Evolutionary conservation across 2,329 filamentous ascomycete genomes (phyloP).

Genomic region (Sordariomycetes sp.): DNA sequence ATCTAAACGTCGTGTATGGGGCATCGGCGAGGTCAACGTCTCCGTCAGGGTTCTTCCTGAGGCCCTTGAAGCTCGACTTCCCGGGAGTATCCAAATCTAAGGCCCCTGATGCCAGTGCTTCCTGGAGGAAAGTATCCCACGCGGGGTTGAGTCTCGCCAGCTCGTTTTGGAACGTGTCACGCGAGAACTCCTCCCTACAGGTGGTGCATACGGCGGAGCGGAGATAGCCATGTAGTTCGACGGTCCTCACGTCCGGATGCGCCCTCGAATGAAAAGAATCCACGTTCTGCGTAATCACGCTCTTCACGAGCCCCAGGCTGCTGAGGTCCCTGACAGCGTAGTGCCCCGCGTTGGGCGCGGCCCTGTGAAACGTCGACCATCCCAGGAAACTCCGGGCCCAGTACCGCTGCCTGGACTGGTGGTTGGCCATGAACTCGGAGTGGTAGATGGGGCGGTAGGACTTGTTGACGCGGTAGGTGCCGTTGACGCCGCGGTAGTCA

Average conservation of each 20-base stretch:
- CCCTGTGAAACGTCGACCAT: constrained; percentile 70
- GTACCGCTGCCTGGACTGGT: constrained; percentile 82
- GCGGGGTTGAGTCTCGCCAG: constrained; percentile 70
- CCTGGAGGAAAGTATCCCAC: constrained; percentile 66
- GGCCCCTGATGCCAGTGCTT: constrained; percentile 57
- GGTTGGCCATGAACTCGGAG: constrained; percentile 70
- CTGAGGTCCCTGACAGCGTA: constrained; percentile 62
- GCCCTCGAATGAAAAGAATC: constrained; percentile 80
- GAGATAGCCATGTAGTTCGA: constrained; percentile 88
- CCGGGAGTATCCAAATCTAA: background rate
- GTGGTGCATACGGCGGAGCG: constrained; percentile 68
- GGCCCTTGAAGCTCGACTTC: constrained; percentile 43
- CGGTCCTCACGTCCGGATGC: constrained; percentile 60
- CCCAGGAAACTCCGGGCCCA: constrained; percentile 93
- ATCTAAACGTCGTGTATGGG: constrained; percentile 80
- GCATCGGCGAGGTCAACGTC: constrained; percentile 84
- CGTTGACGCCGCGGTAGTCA: constrained; percentile 81
- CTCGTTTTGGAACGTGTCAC: constrained; percentile 62
- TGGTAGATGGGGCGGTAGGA: constrained; percentile 86
- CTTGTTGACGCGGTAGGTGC: constrained; percentile 87
- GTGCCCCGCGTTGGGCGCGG: constrained; percentile 71
- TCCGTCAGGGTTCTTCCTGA: constrained; percentile 85
- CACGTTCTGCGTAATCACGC: constrained; percentile 89
- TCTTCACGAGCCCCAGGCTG: constrained; percentile 56
- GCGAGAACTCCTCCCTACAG: constrained; percentile 59